These are phyloP conservation scores for Hyphopichia wangnamkhiaoensis DNA, from an alignment of 1,139 yeast species.

Conservation along the genomic window DNA sequence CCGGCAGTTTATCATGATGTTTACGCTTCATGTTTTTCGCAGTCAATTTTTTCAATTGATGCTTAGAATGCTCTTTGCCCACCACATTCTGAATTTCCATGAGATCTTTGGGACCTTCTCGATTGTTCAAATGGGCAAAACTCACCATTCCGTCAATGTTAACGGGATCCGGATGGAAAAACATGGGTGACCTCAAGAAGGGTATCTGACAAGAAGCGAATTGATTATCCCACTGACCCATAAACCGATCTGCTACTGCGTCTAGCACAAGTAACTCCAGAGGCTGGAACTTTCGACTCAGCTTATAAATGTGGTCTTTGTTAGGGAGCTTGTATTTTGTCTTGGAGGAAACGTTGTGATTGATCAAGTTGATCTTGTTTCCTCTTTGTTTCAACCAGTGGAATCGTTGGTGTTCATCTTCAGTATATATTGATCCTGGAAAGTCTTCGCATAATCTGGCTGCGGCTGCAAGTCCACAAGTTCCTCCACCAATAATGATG, in stretches of 20 bases:
- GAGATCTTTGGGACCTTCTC: slow-evolving; percentile 32
- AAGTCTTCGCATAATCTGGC: slow-evolving; percentile 38
- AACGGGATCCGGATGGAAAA: slow-evolving; percentile 50
- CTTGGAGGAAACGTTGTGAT: slow-evolving; percentile 15
- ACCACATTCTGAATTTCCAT: slow-evolving; percentile 48
- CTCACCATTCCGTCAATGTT: slow-evolving; percentile 46
- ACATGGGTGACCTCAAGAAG: slow-evolving; percentile 50
- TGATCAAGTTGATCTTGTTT: slow-evolving; percentile 26
- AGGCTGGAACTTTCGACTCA: slow-evolving; percentile 20
- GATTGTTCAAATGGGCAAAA: slow-evolving; percentile 33
- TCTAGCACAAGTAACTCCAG: slow-evolving; percentile 36
- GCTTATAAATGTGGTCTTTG: slow-evolving; percentile 12
- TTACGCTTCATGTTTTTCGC: slow-evolving; percentile 12
- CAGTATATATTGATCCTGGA: slow-evolving; percentile 42
- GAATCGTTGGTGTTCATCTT: slow-evolving; percentile 45
- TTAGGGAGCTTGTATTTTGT: slow-evolving; percentile 17
- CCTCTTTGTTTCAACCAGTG: slow-evolving; percentile 40
- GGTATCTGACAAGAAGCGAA: slow-evolving; percentile 46
- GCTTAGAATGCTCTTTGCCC: slow-evolving; percentile 48
- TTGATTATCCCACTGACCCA: slow-evolving; percentile 50
- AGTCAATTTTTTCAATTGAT: slow-evolving; percentile 34
- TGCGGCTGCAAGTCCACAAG: slow-evolving; percentile 40
- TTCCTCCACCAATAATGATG: slow-evolving; percentile 41
- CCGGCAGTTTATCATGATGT: slow-evolving; percentile 15
- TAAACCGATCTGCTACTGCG: slow-evolving; percentile 26